Evolutionary conservation across 192 early-diverging fungal species (phyloP), one percentile per base, ranked within the genome.

Genomic region (Geranomyces variabilis): DNA sequence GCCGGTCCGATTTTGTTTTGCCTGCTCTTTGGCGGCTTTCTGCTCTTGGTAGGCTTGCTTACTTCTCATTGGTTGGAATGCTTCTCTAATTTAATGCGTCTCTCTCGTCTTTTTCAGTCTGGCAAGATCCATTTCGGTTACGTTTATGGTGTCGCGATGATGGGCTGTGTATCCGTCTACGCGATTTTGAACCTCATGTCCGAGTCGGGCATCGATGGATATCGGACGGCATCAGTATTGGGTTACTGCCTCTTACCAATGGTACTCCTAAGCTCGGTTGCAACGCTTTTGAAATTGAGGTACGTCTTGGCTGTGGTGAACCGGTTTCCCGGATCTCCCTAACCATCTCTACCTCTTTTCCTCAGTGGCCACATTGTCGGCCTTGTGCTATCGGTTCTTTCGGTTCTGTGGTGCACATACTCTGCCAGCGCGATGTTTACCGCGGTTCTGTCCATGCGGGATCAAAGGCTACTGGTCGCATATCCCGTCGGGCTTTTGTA

Each of bases 191-290:
- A 99, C 73, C 80, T 98, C 44, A 99, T 99, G 97, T 90, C 88
- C 49, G 90, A 93, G 48, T 79, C 79, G 15, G 94, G 95, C 22
- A 86, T 98, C n/a, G 94, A 93, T 62, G 86, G 88, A 31, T 90
- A 90, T 67, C 85, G 90, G 59, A 95, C 93, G 0, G 95, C 95
- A 26, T 94, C 93, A 79, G 95, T 99, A 51, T 83, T 99, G 36
- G 97, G 97, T 14, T 99, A 99, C 83, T 98, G 94, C 73, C 81
- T 97, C 66, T 80, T 99, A 66, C 97, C 97, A 1, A 88, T 99
- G 82, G 95, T 99, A 22, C 77, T 98, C 66, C 78, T 99, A 48
- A 93, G 92, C 70, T 86, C 89, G 46, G 57, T 94, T 24, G 88
- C 89, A 7, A 84, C 92, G 6, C 76, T 91, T 5, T 61, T 93